A percentile compares a stretch with the other conserved stretches of the same genome.
Conservation (phyloP, 1,284 basidiomycete species). For the Hemileia vastatrix region DNA sequence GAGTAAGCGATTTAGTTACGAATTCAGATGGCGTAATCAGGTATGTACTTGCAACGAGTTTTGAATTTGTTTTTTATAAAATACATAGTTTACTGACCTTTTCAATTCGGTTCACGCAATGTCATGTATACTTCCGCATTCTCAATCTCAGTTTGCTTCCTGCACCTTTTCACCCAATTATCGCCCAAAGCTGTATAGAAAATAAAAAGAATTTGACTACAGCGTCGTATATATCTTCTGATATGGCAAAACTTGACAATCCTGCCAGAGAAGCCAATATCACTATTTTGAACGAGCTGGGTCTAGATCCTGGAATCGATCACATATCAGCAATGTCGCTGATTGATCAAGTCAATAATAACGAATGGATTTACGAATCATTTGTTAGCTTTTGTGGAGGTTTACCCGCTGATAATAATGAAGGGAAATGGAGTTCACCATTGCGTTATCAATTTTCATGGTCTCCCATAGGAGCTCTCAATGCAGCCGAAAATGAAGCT, state of each 20-base stretch:
- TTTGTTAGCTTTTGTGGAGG: slow-evolving; percentile 93
- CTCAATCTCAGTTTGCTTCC: slow-evolving; percentile 59
- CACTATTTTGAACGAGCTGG: slow-evolving; percentile 81
- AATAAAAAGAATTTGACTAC: slow-evolving; percentile 73
- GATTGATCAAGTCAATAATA: slow-evolving; percentile 53
- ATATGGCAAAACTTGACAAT: slow-evolving; percentile 61
- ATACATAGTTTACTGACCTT: not conserved
- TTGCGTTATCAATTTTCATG: slow-evolving; percentile 91
- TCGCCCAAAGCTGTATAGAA: slow-evolving; percentile 68
- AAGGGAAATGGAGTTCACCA: slow-evolving; percentile 41
- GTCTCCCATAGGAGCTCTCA: slow-evolving; percentile 78
- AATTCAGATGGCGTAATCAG: slow-evolving; percentile 60
- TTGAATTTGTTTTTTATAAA: not conserved
- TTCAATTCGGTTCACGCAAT: not conserved
- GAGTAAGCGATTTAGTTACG: slow-evolving; percentile 53
- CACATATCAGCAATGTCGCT: slow-evolving; percentile 79
- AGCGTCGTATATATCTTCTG: slow-evolving; percentile 78
- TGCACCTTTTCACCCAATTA: slow-evolving; percentile 61
- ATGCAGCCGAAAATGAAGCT: slow-evolving; percentile 69
- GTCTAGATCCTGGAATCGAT: slow-evolving; percentile 91
- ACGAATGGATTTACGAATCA: slow-evolving; percentile 56
- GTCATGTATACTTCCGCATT: not conserved
- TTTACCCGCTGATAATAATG: slow-evolving; percentile 55
- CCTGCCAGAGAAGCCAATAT: slow-evolving; percentile 63
- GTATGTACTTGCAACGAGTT: slow-evolving; percentile 46